Base-by-base conservation (phyloP, 1,284 basidiomycete species). In the Malassezia globosa region DNA sequence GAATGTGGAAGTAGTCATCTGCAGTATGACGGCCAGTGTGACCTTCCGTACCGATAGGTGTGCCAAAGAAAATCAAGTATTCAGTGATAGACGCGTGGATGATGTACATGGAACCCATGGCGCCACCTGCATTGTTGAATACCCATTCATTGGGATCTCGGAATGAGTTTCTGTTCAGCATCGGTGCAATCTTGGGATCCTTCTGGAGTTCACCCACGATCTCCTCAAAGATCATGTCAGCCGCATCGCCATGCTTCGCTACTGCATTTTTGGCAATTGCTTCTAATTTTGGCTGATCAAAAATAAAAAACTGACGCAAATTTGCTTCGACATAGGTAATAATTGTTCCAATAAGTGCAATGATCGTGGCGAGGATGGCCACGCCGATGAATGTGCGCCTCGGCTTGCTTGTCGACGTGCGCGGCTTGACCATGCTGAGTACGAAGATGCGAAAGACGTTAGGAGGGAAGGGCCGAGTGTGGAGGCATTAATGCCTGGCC, bases 71-170 rank as follows among this genome's bases (percentile, higher is more conserved):
- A 74, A 79, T 78, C 35, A 79, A 63, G 62, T 79, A 79, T 85
- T 66, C 92, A 80, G 76, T 89, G 87, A 77, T 92, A 73, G 80
- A 84, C 14, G 89, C 87, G 68, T 95, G 90, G 59, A 97, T 85
- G 74, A 96, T 80, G 73, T 87, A 95, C 92, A 97, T 96, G 37
- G 83, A 82, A 37, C 76, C 92, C 92, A 96, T 97, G 0, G 94
- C 92, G 45, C 94, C 92, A 16, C 90, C 92, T 1, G 92, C 92
- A 68, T 97, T 97, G 77, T 84, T 96, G 75, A 94, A 87, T 36
- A 96, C 81, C 92, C 92, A 96, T 67, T 96, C 89, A 19, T 79
- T 80, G 23, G 54, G 57, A 42, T 61, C 51, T 25, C 46, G 52
- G 36, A 62, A 60, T 25, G 60, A 54, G 37, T 64, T 51, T 36